phyloP scores from a whole-genome alignment of 2,329 filamentous ascomycete genomes.

The Fusarium coicis region DNA sequence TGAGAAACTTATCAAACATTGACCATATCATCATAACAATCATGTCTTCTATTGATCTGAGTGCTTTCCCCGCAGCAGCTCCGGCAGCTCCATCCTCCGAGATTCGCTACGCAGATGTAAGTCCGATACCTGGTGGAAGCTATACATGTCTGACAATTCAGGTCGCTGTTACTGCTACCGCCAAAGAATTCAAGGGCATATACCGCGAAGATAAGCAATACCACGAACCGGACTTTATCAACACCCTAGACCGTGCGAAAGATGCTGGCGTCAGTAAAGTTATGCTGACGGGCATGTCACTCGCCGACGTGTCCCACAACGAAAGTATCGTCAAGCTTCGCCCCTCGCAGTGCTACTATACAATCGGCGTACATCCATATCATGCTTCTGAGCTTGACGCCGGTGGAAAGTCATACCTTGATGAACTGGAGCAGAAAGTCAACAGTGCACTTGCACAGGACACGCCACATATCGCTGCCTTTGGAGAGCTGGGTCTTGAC shows the following conservation, averaged over 20 bases:
- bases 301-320: constrained; percentile 46
- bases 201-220: constrained; percentile 61
- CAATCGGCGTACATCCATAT: constrained; percentile 63
- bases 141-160: constrained; percentile 21
- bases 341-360: constrained; percentile 53
- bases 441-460: constrained; percentile 41
- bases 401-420: constrained; percentile 39
- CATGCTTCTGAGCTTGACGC: constrained; percentile 57
- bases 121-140: neutral
- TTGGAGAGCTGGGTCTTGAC: constrained; percentile 62
- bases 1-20: neutral
- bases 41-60: constrained; percentile 39
- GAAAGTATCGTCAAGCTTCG: constrained; percentile 44
- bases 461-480: constrained; percentile 53
- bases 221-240: constrained; percentile 56
- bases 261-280: constrained; percentile 56
- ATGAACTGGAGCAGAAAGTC: constrained; percentile 38
- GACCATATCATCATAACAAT: neutral
- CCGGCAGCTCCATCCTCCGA: constrained; percentile 32
- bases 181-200: constrained; percentile 60
- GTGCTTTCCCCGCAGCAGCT: constrained; percentile 36
- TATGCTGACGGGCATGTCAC: constrained; percentile 54
- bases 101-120: constrained; percentile 44
- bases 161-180: constrained; percentile 53
- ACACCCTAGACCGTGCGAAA: constrained; percentile 54